A percentile compares a stretch with the other conserved stretches of the same genome.
These are phyloP conservation scores for Tricholoma sp. DNA, from an alignment of 768 basidiomycete species.

Conservation along the genomic window DNA sequence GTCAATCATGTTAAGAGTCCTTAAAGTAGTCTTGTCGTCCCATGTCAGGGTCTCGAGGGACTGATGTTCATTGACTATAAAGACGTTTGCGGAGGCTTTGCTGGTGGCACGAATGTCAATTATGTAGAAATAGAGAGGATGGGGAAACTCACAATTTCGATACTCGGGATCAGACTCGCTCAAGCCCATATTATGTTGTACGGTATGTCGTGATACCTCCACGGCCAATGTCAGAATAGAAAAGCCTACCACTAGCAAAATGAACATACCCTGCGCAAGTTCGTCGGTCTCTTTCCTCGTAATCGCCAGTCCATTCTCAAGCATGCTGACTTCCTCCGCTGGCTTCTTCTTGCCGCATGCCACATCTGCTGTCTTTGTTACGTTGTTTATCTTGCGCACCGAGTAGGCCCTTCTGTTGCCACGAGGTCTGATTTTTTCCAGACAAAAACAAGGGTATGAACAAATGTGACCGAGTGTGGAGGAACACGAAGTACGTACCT, in stretches of 20 bases:
- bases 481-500: constrained; percentile 38
- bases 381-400: constrained; percentile 70
- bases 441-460: no score
- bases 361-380: constrained; percentile 60
- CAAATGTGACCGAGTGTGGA: background rate
- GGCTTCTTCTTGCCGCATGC: constrained; percentile 43
- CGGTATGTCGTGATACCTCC: constrained; percentile 74
- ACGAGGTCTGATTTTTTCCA: constrained; percentile 79
- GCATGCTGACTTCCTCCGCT: constrained; percentile 43
- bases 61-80: constrained; percentile 85
- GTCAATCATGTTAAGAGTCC: constrained; percentile 60
- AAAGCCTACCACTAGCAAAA: background rate
- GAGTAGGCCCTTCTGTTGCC: constrained; percentile 80
- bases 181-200: constrained; percentile 70
- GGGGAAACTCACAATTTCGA: constrained; percentile 55
- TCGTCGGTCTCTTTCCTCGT: constrained; percentile 67
- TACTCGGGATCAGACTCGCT: constrained; percentile 85
- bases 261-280: constrained; percentile 67
- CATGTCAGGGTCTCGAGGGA: constrained; percentile 73
- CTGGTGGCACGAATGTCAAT: constrained; percentile 33
- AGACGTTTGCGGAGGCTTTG: constrained; percentile 71
- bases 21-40: constrained; percentile 71
- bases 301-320: constrained; percentile 60
- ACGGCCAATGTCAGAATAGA: background rate
- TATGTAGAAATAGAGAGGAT: background rate